Conservation (phyloP, 306 rosid genomes). For the Senna siamea region DNA sequence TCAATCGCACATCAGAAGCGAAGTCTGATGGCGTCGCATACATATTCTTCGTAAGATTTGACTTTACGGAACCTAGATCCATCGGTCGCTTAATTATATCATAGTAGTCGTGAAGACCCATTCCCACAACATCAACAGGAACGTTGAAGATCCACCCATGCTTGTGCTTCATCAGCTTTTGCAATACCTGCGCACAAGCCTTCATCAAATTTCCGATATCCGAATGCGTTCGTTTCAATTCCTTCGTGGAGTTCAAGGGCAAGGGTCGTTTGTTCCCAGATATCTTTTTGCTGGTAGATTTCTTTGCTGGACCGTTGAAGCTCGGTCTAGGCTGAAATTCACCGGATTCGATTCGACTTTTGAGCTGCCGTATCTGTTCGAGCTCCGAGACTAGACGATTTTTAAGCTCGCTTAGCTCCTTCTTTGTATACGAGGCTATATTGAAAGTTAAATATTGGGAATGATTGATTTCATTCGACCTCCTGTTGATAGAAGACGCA, state of each 20-base stretch:
- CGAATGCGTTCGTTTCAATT: constrained; percentile 61
- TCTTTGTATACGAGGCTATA: constrained; percentile 53
- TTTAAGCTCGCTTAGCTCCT: constrained; percentile 71
- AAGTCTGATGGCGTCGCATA: constrained; percentile 68
- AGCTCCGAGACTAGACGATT: constrained; percentile 63
- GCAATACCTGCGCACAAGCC: constrained; percentile 67
- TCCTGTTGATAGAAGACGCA: constrained; percentile 78
- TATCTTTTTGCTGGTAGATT: constrained; percentile 57
- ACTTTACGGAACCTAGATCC: constrained; percentile 91
- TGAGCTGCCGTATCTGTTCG: constrained; percentile 69
- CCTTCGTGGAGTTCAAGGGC: constrained; percentile 45
- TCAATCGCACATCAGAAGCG: constrained; percentile 73
- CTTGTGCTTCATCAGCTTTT: constrained; percentile 83
- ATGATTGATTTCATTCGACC: constrained; percentile 45
- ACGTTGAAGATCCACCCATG: constrained; percentile 69
- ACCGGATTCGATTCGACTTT: constrained; percentile 59
- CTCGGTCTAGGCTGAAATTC: constrained; percentile 43
- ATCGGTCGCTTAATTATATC: constrained; percentile 84
- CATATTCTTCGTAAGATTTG: constrained; percentile 51
- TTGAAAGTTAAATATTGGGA: constrained; percentile 67
- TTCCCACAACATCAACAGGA: constrained; percentile 66
- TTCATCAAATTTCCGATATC: constrained; percentile 63
- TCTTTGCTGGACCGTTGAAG: constrained; percentile 47
- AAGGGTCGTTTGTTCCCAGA: constrained; percentile 72
- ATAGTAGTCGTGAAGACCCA: constrained; percentile 84